phyloP scores from a whole-genome alignment of 2,329 filamentous ascomycete genomes.

The Eutypa lata region DNA sequence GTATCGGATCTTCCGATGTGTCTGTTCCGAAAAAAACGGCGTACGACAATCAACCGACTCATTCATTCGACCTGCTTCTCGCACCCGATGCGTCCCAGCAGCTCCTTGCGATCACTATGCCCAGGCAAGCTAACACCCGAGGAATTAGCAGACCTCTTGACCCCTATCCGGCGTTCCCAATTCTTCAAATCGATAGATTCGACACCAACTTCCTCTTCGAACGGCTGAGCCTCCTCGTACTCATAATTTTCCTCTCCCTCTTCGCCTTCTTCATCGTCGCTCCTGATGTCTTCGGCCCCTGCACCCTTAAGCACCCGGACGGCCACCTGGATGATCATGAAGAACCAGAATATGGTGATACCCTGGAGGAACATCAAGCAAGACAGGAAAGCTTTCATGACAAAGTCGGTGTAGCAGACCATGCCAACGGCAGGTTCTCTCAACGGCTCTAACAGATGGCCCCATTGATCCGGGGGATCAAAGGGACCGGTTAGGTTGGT shows the following conservation, averaged over 20 bases:
- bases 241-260: conserved; percentile 52
- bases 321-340: conserved; percentile 81
- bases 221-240: conserved; percentile 52
- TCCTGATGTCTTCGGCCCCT: conserved; percentile 80
- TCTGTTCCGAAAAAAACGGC: background rate
- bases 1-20: background rate
- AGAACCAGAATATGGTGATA: conserved; percentile 84
- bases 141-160: conserved; percentile 51
- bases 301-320: conserved; percentile 73
- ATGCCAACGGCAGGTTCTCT: conserved; percentile 60
- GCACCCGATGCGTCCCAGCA: conserved; percentile 78
- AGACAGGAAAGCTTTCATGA: conserved; percentile 74
- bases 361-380: conserved; percentile 75
- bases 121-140: conserved; percentile 65
- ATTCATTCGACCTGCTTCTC: conserved; percentile 65
- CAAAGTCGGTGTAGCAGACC: conserved; percentile 74
- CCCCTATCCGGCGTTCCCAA: conserved; percentile 56
- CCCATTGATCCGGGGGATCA: conserved; percentile 47
- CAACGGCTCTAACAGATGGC: conserved; percentile 73
- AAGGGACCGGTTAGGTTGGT: conserved; percentile 53
- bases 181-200: conserved; percentile 66
- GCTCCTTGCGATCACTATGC: conserved; percentile 74
- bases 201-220: conserved; percentile 74
- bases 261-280: conserved; percentile 73
- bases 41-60: background rate